Evolutionary conservation across 495 filamentous ascomycete species (phyloP).

Genomic region (Endocarpon pusillum): DNA sequence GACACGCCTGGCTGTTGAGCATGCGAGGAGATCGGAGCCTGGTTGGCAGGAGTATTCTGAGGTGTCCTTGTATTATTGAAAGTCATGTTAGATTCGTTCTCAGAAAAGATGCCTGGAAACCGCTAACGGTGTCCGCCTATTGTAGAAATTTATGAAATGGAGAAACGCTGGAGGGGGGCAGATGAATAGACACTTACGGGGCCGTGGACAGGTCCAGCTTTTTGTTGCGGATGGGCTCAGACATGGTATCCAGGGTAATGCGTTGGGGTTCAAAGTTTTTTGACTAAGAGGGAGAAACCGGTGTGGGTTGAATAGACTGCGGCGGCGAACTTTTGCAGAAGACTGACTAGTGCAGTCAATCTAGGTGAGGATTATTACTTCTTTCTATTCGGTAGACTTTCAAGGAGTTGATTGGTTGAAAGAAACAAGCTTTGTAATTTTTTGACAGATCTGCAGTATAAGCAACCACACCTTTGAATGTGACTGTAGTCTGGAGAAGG

Average conservation of each 20-base stretch:
- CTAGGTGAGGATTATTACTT: no score
- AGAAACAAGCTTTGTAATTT: no score
- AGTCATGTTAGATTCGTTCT: constrained; percentile 3
- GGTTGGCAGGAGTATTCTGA: constrained; percentile 86
- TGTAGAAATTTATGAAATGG: constrained; percentile 1
- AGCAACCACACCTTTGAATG: no score
- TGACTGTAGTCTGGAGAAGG: no score
- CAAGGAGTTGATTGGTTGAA: no score
- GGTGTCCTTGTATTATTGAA: constrained; percentile 55
- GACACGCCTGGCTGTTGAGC: constrained; percentile 87
- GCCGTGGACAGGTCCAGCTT: constrained; percentile 65
- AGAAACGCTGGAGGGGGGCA: constrained; percentile 3
- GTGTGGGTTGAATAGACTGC: no score
- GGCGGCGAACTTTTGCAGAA: no score
- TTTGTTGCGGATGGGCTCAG: constrained; percentile 83
- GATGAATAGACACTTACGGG: constrained; percentile 43
- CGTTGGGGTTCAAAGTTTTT: constrained; percentile 12
- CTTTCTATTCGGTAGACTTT: no score
- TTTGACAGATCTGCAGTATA: no score
- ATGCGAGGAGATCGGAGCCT: constrained; percentile 94
- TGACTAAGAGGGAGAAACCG: constrained; percentile 10
- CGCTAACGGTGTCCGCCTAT: constrained; percentile 10
- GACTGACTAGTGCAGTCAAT: no score
- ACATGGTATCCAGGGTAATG: constrained; percentile 43
- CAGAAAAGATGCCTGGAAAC: constrained; percentile 1